Evolutionary conservation across 192 early-diverging fungal genomes (phyloP), one percentile per base, ranked within the genome.

Genomic region (Kappamyces sp.): DNA sequence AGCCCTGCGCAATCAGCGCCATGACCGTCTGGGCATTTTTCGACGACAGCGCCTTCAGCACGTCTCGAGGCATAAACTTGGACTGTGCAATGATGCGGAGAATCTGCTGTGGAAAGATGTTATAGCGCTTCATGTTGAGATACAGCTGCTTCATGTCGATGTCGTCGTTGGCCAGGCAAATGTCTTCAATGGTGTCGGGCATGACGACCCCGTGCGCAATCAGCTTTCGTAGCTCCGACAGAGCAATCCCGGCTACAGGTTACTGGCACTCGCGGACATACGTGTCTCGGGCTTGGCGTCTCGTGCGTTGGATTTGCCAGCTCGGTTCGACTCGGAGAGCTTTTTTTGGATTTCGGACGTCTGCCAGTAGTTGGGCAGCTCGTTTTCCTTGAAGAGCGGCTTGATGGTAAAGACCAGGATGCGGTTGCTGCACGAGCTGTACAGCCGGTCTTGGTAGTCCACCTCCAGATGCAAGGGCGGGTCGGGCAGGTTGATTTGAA

Each of bases 401-500:
- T 76, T 66, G 47, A 72, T 60, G 13, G 58, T 65, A 62, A 80
- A 80, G 10, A 69, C 72, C 62, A 82, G 47, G 7, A 82, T 15
- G 10, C 80, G 65, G 55, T 79, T 77, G 44, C 66, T 60, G 54
- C 80, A 81, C 0, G 64, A 57, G 23, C 60, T 48, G 49, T 69
- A 74, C 49, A 80, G 43, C 6, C 64, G 64, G 40, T 71, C 60
- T 10, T 54, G 58, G 10, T 47, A 55, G 48, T 65, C 70, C 7
- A 78, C 65, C 5, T 51, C 12, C 7, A 80, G 51, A 6, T 47
- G 39, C 32, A 67, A 55, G 12, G 75, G 71, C 3, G 76, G 62
- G 32, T 70, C 69, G 13, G 81, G 81, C 4, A 74, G 54, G 58
- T 84, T 84, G 59, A 84, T 81, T 44, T 84, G 81, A 58, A 84